phyloP scores from a whole-genome alignment of 1,284 basidiomycete species.

The Polyporus tsugae region DNA sequence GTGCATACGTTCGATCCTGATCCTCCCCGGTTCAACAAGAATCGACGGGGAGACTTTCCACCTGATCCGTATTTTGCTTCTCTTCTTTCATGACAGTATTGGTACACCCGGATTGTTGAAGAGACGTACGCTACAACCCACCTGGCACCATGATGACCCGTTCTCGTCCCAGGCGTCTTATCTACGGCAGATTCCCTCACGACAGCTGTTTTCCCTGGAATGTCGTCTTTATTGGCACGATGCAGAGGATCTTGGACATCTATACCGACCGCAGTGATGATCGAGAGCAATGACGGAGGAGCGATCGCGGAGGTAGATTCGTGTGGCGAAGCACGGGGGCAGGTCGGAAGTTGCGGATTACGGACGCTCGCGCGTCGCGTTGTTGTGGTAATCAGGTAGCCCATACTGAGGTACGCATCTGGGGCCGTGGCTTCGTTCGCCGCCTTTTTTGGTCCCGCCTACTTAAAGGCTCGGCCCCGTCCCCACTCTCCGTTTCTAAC shows the following conservation, averaged over 20 bases:
- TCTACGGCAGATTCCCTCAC: background rate
- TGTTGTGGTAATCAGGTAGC: background rate
- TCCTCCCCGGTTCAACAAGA: background rate
- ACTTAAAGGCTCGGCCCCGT: background rate
- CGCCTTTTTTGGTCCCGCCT: slow-evolving; percentile 1
- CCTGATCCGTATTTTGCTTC: too few relatives aligned
- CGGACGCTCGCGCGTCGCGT: slow-evolving; percentile 2
- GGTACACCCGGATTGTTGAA: background rate
- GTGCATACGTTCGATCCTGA: background rate
- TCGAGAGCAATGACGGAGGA: background rate
- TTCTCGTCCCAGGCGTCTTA: background rate
- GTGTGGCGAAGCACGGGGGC: background rate
- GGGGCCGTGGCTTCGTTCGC: slow-evolving; percentile 2
- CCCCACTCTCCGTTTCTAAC: background rate
- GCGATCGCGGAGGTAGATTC: background rate
- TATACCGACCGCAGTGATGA: background rate
- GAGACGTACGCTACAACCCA: background rate
- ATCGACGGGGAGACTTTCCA: background rate
- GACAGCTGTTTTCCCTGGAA: background rate
- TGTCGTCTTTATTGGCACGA: background rate
- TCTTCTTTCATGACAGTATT: too few relatives aligned
- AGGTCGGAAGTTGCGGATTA: background rate
- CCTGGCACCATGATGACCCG: too few relatives aligned
- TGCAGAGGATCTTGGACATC: background rate
- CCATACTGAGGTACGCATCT: background rate